These are phyloP conservation scores for Heterobasidion irregulare DNA, from an alignment of 1,284 basidiomycete species.

Conservation along the genomic window DNA sequence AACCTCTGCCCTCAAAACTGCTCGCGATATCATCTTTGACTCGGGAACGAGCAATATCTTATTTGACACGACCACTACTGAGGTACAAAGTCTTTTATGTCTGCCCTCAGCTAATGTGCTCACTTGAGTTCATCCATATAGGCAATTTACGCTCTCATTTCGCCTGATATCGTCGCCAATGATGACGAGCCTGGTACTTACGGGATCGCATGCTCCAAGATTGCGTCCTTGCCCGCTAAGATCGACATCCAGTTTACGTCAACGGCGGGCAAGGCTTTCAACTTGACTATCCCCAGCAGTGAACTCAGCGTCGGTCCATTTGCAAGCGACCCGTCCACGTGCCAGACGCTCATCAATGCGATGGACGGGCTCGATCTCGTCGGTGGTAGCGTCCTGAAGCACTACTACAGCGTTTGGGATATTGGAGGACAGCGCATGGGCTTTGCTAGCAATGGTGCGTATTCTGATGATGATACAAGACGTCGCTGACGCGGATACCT, in stretches of 20 bases:
- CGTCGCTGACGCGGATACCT: background rate
- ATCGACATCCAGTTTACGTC: conserved; percentile 46
- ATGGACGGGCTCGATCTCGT: conserved; percentile 40
- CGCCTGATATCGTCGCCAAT: conserved; percentile 43
- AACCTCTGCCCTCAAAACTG: conserved; percentile 27
- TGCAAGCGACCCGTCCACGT: conserved; percentile 32
- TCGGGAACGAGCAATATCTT: conserved; percentile 47
- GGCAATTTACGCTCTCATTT: conserved; percentile 49
- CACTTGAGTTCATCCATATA: background rate
- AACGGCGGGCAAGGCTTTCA: conserved; percentile 35
- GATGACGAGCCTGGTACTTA: conserved; percentile 38
- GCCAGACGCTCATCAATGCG: conserved; percentile 50
- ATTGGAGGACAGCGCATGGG: conserved; percentile 37
- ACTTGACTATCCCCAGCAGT: conserved; percentile 44
- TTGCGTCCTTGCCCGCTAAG: conserved; percentile 34
- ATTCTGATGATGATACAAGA: background rate
- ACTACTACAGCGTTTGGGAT: conserved; percentile 52
- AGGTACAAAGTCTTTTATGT: conserved; percentile 21
- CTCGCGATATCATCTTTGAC: conserved; percentile 39
- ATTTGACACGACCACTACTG: conserved; percentile 37
- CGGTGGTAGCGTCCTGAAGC: conserved; percentile 44
- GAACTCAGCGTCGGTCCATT: conserved; percentile 52
- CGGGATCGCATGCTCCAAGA: conserved; percentile 40
- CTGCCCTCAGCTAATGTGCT: background rate
- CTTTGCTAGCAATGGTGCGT: conserved; percentile 31